Conservation (phyloP, 1,284 basidiomycete genomes). For the Heterobasidion annosum region DNA sequence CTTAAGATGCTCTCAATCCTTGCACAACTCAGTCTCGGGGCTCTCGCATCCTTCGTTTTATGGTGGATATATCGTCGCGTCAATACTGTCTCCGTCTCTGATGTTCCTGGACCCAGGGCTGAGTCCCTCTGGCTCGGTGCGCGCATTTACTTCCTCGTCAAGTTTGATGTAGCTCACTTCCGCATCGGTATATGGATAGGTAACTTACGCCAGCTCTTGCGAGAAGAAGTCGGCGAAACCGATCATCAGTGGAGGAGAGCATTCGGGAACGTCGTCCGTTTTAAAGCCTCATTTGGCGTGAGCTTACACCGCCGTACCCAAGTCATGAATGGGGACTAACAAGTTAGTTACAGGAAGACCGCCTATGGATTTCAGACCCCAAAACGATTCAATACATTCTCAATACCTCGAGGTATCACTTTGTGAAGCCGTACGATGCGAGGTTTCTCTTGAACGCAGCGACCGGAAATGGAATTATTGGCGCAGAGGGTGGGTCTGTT, state of each 20-base stretch:
- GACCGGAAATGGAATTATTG: not conserved
- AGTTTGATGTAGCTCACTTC: not conserved
- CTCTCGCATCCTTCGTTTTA: not conserved
- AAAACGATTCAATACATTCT: constrained; percentile 33
- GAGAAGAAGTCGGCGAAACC: constrained; percentile 36
- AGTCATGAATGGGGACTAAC: too few species aligned
- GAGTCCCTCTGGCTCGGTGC: constrained; percentile 19
- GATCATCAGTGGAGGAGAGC: constrained; percentile 41
- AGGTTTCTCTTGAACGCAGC: constrained; percentile 4
- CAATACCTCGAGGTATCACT: constrained; percentile 28
- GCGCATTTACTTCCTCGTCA: not conserved
- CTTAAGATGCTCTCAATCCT: not conserved
- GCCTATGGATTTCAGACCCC: constrained; percentile 26
- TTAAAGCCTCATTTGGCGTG: constrained; percentile 45
- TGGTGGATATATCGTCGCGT: not conserved
- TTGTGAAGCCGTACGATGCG: constrained; percentile 22
- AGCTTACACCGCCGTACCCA: constrained; percentile 4
- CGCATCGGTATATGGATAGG: constrained; percentile 21
- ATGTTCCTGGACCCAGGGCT: constrained; percentile 18
- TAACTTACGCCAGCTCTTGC: constrained; percentile 39
- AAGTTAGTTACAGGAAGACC: constrained; percentile 16
- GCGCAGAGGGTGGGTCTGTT: constrained; percentile 3
- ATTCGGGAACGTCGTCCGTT: constrained; percentile 38
- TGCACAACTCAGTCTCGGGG: not conserved
- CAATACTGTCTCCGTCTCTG: constrained; percentile 8